Evolutionary conservation across 768 basidiomycete species (phyloP).

Genomic region (Neoboletus brunneissimus): DNA sequence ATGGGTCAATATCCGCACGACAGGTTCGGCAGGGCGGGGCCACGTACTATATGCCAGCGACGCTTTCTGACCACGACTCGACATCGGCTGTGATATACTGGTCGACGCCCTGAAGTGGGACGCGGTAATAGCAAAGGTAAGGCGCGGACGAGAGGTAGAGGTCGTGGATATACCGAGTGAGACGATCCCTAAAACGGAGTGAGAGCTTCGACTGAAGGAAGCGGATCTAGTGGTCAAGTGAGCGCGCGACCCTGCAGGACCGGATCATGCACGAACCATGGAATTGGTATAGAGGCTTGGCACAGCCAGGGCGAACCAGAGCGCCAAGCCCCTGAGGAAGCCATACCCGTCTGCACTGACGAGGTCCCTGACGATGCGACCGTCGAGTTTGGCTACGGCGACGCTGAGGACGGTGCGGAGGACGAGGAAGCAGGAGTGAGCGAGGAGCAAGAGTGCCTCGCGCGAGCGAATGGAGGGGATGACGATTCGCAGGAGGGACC

Average conservation of each 20-base stretch:
- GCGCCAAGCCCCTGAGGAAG: slow-evolving; percentile 73
- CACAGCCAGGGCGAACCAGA: slow-evolving; percentile 90
- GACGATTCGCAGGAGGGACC: slow-evolving; percentile 68
- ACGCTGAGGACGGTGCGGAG: slow-evolving; percentile 85
- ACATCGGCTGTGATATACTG: slow-evolving; percentile 95
- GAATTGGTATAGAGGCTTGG: slow-evolving; percentile 96
- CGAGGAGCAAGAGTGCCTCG: slow-evolving; percentile 67
- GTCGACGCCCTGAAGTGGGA: slow-evolving; percentile 72
- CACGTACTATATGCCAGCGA: slow-evolving; percentile 86
- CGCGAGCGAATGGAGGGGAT: slow-evolving; percentile 62
- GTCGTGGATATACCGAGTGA: slow-evolving; percentile 90
- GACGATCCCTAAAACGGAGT: slow-evolving; percentile 75
- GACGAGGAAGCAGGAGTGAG: slow-evolving; percentile 85
- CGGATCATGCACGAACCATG: slow-evolving; percentile 53
- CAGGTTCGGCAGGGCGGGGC: background rate
- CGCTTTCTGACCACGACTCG: slow-evolving; percentile 80
- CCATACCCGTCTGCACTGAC: slow-evolving; percentile 84
- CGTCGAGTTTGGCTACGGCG: slow-evolving; percentile 84
- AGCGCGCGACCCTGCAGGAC: background rate
- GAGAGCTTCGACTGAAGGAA: slow-evolving; percentile 87
- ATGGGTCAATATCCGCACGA: background rate
- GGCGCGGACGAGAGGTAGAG: slow-evolving; percentile 81
- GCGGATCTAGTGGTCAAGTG: slow-evolving; percentile 56
- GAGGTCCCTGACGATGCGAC: slow-evolving; percentile 82
- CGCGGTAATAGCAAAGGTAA: slow-evolving; percentile 66